phyloP scores from a whole-genome alignment of 2,329 filamentous ascomycete genomes.

The Pseudogymnoascus sp. region DNA sequence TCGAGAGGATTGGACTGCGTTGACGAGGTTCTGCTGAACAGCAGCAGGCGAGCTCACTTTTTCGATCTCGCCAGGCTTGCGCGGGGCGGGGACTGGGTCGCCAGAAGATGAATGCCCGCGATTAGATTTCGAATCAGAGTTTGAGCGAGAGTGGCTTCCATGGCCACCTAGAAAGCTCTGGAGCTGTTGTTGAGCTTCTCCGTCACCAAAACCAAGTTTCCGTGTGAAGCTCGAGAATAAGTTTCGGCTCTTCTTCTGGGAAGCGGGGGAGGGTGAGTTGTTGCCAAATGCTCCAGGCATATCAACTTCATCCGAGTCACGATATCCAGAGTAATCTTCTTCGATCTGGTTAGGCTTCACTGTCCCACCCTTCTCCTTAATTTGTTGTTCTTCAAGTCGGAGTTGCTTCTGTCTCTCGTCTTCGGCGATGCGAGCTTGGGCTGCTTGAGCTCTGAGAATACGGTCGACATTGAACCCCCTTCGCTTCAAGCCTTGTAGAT shows the following conservation, averaged over 20 bases:
- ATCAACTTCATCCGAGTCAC: constrained; percentile 33
- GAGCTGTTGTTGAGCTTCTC: constrained; percentile 36
- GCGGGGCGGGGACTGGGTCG: constrained; percentile 4
- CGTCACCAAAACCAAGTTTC: constrained; percentile 59
- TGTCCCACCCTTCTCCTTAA: constrained; percentile 38
- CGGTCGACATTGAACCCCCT: constrained; percentile 96
- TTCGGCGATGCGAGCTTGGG: constrained; percentile 81
- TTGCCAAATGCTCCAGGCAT: constrained; percentile 70
- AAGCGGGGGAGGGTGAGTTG: constrained; percentile 47
- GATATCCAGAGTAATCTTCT: constrained; percentile 21
- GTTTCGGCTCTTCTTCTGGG: constrained; percentile 42
- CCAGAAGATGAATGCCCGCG: constrained; percentile 11
- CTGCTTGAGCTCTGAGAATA: constrained; percentile 80
- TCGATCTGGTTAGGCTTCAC: constrained; percentile 29
- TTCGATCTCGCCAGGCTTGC: constrained; percentile 18
- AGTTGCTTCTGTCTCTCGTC: constrained; percentile 68
- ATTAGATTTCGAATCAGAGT: constrained; percentile 22
- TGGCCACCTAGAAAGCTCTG: constrained; percentile 36
- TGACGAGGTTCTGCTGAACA: constrained; percentile 64
- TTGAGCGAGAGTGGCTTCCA: constrained; percentile 7
- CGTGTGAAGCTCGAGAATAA: constrained; percentile 62
- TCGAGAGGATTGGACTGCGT: constrained; percentile 71
- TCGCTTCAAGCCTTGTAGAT: constrained; percentile 70
- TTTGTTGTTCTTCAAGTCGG: constrained; percentile 62
- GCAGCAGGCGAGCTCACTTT: constrained; percentile 53